Conservation (phyloP, 208 protist species). For the Angomonas deanei region DNA sequence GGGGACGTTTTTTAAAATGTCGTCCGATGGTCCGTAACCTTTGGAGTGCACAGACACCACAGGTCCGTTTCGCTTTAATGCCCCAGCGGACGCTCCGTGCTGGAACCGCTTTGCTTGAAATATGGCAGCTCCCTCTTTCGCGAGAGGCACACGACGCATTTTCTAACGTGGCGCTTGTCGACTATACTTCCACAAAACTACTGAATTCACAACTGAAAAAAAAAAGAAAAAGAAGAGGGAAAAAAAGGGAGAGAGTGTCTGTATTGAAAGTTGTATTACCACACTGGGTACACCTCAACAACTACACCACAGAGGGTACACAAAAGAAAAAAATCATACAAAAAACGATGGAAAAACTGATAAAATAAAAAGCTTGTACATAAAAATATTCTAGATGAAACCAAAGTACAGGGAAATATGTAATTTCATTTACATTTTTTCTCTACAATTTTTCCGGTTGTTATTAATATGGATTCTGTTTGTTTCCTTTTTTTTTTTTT, state of each 20-base stretch:
- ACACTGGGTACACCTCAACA: too few species aligned
- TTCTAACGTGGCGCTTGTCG: too few species aligned
- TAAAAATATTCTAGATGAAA: neutral
- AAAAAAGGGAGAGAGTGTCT: too few species aligned
- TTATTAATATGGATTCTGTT: neutral
- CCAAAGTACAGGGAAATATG: neutral
- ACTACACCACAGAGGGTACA: too few species aligned
- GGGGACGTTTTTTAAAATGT: slow-evolving; percentile 56
- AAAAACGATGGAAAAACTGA: neutral
- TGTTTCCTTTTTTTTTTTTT: neutral
- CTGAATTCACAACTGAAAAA: neutral
- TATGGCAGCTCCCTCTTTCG: too few species aligned
- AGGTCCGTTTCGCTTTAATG: neutral
- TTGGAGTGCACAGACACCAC: slow-evolving; percentile 41
- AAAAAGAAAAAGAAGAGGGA: slow-evolving; percentile 2
- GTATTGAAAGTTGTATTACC: neutral
- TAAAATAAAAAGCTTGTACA: neutral
- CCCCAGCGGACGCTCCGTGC: slow-evolving; percentile 11
- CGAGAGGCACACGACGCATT: too few species aligned
- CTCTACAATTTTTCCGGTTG: neutral
- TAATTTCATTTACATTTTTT: neutral
- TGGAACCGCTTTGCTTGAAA: neutral
- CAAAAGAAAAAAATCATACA: too few species aligned
- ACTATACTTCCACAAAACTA: too few species aligned
- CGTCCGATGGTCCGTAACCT: slow-evolving; percentile 66